Percentiles rank a stretch among this genome's conserved stretches.
phyloP scores from a whole-genome alignment of 176 grass and related monocot species.

The Avena atlantica region DNA sequence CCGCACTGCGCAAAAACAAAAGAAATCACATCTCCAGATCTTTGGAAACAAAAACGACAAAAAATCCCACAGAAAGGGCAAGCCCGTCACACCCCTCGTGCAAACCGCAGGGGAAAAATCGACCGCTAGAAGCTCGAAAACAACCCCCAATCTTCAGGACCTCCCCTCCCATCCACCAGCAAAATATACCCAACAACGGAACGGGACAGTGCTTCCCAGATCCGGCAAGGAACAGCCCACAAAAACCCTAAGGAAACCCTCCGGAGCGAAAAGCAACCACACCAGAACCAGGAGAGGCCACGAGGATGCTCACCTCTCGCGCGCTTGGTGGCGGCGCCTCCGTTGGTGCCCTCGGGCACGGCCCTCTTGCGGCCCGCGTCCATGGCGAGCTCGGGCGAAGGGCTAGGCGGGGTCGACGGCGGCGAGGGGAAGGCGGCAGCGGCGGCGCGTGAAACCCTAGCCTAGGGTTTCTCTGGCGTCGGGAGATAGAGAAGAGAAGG shows the following conservation, averaged over 20 bases:
- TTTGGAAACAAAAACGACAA: background rate
- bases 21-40: background rate
- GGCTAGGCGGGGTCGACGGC: background rate
- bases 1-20: background rate
- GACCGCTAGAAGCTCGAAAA: background rate
- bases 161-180: background rate
- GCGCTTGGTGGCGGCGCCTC: slow-evolving; percentile 63
- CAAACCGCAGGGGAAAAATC: background rate
- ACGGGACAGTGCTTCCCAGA: background rate
- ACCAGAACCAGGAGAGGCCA: background rate
- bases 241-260: background rate
- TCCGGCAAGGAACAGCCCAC: background rate
- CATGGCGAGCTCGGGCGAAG: slow-evolving; percentile 48
- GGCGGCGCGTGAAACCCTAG: slow-evolving; percentile 53
- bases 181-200: background rate
- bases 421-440: background rate
- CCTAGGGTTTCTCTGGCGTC: slow-evolving; percentile 44
- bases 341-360: slow-evolving; percentile 58
- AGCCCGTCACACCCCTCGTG: background rate
- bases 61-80: background rate
- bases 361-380: slow-evolving; percentile 70
- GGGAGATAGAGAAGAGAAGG: background rate
- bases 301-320: slow-evolving; percentile 61
- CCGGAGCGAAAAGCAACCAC: background rate
- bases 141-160: background rate